A percentile compares a stretch with the other conserved stretches of the same genome.
Evolutionary conservation across 177 flowering plant species (phyloP).

Genomic region (Vitis hybrid): DNA sequence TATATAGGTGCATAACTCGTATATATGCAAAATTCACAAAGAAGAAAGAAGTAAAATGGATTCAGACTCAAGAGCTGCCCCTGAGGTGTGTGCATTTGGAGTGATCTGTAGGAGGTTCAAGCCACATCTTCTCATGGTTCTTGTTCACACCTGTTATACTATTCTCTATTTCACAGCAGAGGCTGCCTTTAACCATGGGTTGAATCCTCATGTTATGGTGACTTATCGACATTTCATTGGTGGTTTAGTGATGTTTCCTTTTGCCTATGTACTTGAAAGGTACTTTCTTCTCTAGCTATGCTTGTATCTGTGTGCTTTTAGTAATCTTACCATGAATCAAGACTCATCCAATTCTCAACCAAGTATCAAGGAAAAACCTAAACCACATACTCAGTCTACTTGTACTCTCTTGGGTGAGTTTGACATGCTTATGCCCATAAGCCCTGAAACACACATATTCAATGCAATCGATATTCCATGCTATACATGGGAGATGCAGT

Average conservation of each 20-base stretch:
- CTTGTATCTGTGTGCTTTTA: too few relatives aligned
- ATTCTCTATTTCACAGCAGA: conserved; percentile 67
- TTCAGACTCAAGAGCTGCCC: not conserved
- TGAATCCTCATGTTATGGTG: conserved; percentile 72
- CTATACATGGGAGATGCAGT: too few relatives aligned
- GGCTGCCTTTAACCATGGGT: conserved; percentile 82
- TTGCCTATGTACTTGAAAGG: conserved; percentile 81
- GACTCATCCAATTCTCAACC: too few relatives aligned
- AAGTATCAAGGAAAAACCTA: too few relatives aligned
- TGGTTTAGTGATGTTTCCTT: conserved; percentile 57
- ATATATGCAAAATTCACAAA: too few relatives aligned
- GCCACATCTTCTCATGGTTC: conserved; percentile 14
- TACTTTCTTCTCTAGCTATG: conserved; percentile 6
- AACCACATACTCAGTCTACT: too few relatives aligned
- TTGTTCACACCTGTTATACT: conserved; percentile 34
- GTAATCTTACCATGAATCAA: too few relatives aligned
- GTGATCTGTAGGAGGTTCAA: not conserved
- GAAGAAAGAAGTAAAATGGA: not conserved
- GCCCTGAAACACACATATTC: too few relatives aligned
- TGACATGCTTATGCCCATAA: too few relatives aligned
- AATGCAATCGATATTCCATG: too few relatives aligned
- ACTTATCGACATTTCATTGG: conserved; percentile 61
- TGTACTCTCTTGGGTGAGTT: too few relatives aligned
- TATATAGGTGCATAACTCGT: too few relatives aligned
- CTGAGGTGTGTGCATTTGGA: not conserved